These are phyloP conservation scores for Cyamopsis tetragonoloba DNA, from an alignment of 306 rosid species.

Conservation along the genomic window DNA sequence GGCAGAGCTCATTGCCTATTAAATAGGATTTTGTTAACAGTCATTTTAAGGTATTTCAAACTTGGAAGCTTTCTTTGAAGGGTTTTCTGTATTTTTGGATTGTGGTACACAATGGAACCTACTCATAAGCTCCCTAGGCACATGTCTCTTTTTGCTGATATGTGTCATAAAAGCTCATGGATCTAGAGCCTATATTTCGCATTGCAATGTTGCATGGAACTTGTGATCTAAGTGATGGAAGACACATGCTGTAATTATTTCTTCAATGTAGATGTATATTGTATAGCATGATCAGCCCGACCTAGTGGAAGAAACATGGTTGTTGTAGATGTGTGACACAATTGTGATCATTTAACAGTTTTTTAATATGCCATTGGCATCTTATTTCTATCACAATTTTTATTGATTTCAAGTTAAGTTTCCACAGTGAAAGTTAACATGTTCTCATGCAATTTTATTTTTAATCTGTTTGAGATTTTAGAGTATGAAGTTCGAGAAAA, in stretches of 20 bases:
- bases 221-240: background rate
- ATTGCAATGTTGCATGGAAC: background rate
- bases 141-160: background rate
- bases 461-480: conserved; percentile 31
- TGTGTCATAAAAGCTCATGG: background rate
- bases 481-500: conserved; percentile 95
- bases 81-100: background rate
- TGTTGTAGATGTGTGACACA: background rate
- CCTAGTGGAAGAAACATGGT: no score
- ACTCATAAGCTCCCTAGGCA: background rate
- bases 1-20: background rate
- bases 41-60: background rate
- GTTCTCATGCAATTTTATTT: conserved; percentile 6
- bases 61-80: background rate
- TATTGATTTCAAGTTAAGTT: background rate
- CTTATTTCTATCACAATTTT: conserved; percentile 5
- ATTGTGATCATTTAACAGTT: no score
- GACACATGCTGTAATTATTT: background rate
- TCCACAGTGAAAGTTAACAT: background rate
- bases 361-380: conserved; percentile 5
- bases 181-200: background rate
- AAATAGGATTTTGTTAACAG: background rate
- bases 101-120: background rate
- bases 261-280: background rate
- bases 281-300: no score